phyloP scores from a whole-genome alignment of 768 basidiomycete species.

The Phanerodontia chrysosporium region DNA sequence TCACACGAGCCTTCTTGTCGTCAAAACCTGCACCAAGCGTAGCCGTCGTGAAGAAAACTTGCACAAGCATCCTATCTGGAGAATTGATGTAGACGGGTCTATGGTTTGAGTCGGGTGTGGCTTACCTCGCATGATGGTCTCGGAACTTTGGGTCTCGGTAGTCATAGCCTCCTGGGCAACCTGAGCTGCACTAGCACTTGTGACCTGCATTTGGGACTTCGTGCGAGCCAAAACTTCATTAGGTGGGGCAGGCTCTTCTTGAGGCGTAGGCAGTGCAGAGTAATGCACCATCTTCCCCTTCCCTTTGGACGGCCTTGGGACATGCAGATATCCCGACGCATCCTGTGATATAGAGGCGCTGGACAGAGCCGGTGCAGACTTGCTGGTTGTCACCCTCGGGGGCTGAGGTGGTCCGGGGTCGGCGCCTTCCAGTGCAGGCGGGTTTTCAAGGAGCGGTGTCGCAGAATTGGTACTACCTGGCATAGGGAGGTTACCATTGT shows the following conservation, averaged over 20 bases:
- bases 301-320: slow-evolving; percentile 15
- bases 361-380: background rate
- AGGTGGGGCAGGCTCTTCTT: slow-evolving; percentile 47
- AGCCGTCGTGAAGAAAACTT: slow-evolving; percentile 60
- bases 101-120: background rate
- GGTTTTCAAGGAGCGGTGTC: slow-evolving; percentile 5
- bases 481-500: background rate
- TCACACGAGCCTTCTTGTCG: slow-evolving; percentile 62
- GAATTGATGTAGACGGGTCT: background rate
- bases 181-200: slow-evolving; percentile 58
- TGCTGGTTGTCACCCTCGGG: background rate
- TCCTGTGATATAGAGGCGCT: background rate
- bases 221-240: slow-evolving; percentile 62
- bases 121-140: slow-evolving; percentile 67
- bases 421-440: background rate
- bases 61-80: slow-evolving; percentile 86
- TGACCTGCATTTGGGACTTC: slow-evolving; percentile 49
- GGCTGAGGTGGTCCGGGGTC: background rate
- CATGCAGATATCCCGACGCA: background rate
- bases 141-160: slow-evolving; percentile 34
- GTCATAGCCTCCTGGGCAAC: slow-evolving; percentile 13
- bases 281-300: slow-evolving; percentile 25
- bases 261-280: slow-evolving; percentile 11
- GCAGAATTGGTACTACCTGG: slow-evolving; percentile 10
- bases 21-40: slow-evolving; percentile 50